A percentile compares a stretch with the other conserved stretches of the same genome.
Conservation (phyloP, 2,329 filamentous ascomycete genomes). For the Fusarium sp. region DNA sequence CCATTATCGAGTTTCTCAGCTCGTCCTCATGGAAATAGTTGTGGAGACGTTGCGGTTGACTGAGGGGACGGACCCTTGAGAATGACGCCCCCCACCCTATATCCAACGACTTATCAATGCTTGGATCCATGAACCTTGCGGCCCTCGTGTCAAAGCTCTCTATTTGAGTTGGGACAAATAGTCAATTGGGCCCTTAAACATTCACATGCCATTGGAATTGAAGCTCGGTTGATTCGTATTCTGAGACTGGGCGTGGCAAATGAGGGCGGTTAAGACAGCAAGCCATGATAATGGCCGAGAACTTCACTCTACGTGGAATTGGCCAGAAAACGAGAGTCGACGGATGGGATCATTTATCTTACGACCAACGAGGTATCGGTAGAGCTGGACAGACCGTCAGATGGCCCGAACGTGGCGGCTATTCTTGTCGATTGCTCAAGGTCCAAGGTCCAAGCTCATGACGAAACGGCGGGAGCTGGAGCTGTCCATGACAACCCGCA, state of each 20-base stretch:
- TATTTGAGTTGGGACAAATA: not conserved
- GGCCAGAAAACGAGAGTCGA: not conserved
- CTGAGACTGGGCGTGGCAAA: conserved; percentile 2
- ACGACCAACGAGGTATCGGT: conserved; percentile 8
- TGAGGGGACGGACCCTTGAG: too few species aligned
- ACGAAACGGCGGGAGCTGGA: not conserved
- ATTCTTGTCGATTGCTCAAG: conserved; percentile 4
- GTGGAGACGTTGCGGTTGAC: too few species aligned
- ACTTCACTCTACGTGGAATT: not conserved
- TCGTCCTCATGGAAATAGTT: too few species aligned
- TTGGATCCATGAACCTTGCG: too few species aligned
- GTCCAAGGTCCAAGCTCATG: not conserved
- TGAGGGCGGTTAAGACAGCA: conserved; percentile 12
- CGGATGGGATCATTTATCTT: conserved; percentile 1
- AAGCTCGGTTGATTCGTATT: not conserved
- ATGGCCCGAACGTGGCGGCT: conserved; percentile 10
- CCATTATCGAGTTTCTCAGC: too few species aligned
- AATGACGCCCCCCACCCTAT: too few species aligned
- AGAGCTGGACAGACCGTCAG: conserved; percentile 2
- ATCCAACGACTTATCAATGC: too few species aligned
- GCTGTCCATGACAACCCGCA: conserved; percentile 9
- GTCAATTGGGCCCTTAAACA: not conserved
- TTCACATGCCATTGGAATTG: not conserved
- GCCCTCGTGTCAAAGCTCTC: not conserved
- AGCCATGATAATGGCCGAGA: not conserved